Conservation (phyloP, 2,329 filamentous ascomycete species). For the Colletotrichum salicis region DNA sequence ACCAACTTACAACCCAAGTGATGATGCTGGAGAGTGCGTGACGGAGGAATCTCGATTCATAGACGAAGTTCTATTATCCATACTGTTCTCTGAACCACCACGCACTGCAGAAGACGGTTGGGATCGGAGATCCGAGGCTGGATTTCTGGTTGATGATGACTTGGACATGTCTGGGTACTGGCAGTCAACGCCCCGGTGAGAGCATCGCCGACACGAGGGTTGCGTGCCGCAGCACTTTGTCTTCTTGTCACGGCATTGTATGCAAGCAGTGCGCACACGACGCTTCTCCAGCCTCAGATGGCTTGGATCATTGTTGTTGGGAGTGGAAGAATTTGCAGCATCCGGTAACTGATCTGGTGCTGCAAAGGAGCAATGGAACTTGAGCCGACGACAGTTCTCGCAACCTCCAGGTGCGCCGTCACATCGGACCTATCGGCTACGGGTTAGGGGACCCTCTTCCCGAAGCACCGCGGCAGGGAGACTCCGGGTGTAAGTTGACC, state of each 20-base stretch:
- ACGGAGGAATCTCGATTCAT: not conserved
- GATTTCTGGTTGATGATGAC: not conserved
- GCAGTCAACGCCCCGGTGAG: conserved; percentile 10
- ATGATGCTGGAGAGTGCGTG: conserved; percentile 5
- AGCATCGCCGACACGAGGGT: conserved; percentile 21
- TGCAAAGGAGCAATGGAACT: conserved; percentile 31
- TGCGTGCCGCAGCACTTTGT: conserved; percentile 30
- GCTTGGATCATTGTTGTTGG: not conserved
- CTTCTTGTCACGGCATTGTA: conserved; percentile 27
- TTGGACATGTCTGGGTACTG: conserved; percentile 18
- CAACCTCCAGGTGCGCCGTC: conserved; percentile 26
- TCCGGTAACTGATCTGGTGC: not conserved
- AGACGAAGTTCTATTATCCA: not conserved
- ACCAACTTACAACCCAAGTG: conserved; percentile 4
- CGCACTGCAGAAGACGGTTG: not conserved
- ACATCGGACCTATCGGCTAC: conserved; percentile 24
- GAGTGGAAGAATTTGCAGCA: not conserved
- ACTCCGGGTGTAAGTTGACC: not conserved
- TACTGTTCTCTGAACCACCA: not conserved
- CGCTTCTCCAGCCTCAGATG: conserved; percentile 29
- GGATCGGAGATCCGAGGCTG: not conserved
- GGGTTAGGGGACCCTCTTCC: conserved; percentile 10
- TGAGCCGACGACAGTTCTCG: conserved; percentile 28
- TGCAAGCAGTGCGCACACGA: conserved; percentile 28
- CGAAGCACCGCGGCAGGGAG: not conserved